Conservation (phyloP, 768 basidiomycete species). For the Suillus fuscotomentosus region DNA sequence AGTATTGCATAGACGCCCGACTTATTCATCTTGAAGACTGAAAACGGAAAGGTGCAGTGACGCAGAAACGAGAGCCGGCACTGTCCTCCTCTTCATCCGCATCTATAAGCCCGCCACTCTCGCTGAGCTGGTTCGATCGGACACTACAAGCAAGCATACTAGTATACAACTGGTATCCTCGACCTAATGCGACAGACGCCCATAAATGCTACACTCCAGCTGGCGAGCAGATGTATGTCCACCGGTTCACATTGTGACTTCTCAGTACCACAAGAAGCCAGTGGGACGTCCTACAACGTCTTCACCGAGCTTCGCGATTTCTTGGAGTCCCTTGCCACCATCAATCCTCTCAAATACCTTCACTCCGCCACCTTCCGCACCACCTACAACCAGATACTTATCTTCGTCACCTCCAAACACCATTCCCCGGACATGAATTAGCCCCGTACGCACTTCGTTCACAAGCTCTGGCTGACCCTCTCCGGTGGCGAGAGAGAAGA, state of each 20-base stretch:
- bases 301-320: slow-evolving; percentile 44
- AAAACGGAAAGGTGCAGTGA: no score
- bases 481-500: slow-evolving; percentile 54
- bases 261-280: slow-evolving; percentile 38
- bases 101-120: no score
- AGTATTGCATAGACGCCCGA: background rate
- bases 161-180: background rate
- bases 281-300: slow-evolving; percentile 35
- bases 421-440: slow-evolving; percentile 71
- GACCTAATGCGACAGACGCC: background rate
- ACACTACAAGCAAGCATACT: background rate
- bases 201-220: no score
- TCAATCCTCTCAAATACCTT: slow-evolving; percentile 69
- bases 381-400: slow-evolving; percentile 64
- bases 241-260: background rate
- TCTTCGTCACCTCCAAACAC: slow-evolving; percentile 61
- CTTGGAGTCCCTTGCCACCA: slow-evolving; percentile 53
- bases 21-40: background rate
- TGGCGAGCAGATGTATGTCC: no score
- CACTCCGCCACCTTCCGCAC: slow-evolving; percentile 60
- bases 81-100: no score
- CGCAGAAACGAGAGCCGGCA: no score
- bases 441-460: slow-evolving; percentile 63
- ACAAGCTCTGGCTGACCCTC: slow-evolving; percentile 48
- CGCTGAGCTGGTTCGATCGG: background rate